Evolutionary conservation across 352 stramenopile genomes (phyloP), one percentile per base, ranked within the genome.

Genomic region (Globisporangium splendens): DNA sequence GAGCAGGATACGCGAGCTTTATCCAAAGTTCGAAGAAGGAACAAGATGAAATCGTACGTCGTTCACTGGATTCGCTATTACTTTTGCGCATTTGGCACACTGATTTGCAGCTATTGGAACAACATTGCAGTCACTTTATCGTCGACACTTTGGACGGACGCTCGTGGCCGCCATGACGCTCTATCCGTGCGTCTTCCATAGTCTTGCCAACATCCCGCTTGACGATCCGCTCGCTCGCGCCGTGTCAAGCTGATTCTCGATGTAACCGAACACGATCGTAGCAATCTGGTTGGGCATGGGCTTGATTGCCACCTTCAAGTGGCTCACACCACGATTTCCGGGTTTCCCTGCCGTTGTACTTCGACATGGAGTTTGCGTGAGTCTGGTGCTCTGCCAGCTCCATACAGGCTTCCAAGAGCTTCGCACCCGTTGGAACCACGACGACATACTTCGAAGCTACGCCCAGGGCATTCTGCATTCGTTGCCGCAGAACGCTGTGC

Each of bases 141-240:
- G 24, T 31, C 59, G 33, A 10, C 43, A 3, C 3, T 63, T 46
- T 17, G 64, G 56, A 13, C 52, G 41, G 43, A 53, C 76, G 1
- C 72, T 97, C 1, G 5, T 89, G 8, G 68, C 72, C 31, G 64
- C 72, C 0, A 67, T 95, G 3, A 15, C 68, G 1, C 82, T 91
- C 43, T 98, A 98, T 63, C 46, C 98, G 18, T 14, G 86, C 4
- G 72, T 97, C 0, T 98, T 98, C 66, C 91, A 98, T 66, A 77
- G 75, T 3, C 73, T 98, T 8, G 82, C 89, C 8, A 98, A 98
- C 62, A 68, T 98, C 24, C 93, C 93, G 7, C 72, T 98, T 3
- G 65, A 70, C 33, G 64, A 95, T 41, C 66, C 72, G 6, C 86
- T 98, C 15, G 68, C 96, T 10, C 96, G 80, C 33, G 93, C 86